These are phyloP conservation scores for Dioszegia crocea DNA, from an alignment of 768 basidiomycete species.

Conservation along the genomic window DNA sequence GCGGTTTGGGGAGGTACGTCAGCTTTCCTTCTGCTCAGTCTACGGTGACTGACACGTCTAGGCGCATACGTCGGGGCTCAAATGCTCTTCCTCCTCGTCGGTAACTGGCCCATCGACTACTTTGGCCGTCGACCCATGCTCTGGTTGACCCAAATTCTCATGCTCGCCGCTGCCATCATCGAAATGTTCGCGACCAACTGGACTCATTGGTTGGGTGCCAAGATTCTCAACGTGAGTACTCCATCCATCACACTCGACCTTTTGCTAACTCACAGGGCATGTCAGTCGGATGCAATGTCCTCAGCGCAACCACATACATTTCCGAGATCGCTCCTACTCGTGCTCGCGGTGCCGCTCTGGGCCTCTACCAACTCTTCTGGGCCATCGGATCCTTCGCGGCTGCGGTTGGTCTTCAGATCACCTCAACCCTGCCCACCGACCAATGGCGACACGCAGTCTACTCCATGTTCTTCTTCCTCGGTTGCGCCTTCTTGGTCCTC, in stretches of 20 bases:
- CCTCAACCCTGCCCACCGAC: conserved; percentile 12
- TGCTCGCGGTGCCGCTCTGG: conserved; percentile 6
- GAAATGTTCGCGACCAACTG: conserved; percentile 9
- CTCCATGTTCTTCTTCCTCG: conserved; percentile 30
- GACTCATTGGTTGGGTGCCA: conserved; percentile 8
- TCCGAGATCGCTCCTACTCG: conserved; percentile 28
- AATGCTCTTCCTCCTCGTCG: not conserved
- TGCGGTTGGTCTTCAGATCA: conserved; percentile 13
- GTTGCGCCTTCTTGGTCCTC: conserved; percentile 17
- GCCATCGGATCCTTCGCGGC: conserved; percentile 18
- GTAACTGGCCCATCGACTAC: conserved; percentile 11
- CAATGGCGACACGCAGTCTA: conserved; percentile 26
- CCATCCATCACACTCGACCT: not conserved
- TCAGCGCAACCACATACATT: conserved; percentile 14
- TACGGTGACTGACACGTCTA: not conserved
- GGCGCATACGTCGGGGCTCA: not conserved
- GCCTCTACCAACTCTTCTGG: conserved; percentile 5
- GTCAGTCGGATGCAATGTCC: conserved; percentile 10
- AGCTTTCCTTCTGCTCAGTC: not conserved
- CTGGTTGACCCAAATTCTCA: conserved; percentile 5
- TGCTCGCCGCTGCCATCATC: not conserved
- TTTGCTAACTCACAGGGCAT: conserved; percentile 1
- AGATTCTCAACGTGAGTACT: conserved; percentile 4
- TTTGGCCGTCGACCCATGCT: conserved; percentile 16
- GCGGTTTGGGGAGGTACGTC: not conserved